Base-by-base conservation (phyloP, 306 rosid genomes). In the Citrullus colocynthis region DNA sequence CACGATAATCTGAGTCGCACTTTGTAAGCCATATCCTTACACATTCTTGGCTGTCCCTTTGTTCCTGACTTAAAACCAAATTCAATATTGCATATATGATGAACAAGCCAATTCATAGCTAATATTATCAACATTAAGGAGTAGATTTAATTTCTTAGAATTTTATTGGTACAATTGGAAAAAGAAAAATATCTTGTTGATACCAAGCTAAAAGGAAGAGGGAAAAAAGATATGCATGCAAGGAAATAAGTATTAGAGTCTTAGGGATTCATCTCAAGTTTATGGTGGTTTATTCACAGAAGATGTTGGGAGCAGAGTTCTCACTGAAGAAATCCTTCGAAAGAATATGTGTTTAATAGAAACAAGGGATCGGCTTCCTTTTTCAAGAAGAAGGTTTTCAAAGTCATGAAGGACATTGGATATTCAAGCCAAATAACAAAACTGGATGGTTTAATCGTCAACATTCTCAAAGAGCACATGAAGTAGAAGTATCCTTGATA, bases 1-100 rank as follows among this genome's bases (percentile, higher is more conserved):
- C 95, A 41, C 87, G 93, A 76, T 79, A 86, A 82, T 88, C 91
- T 78, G 93, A 91, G 79, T 82, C 85, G 62, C 85, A 82, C 58
- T 88, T 77, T 41, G 85, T 81, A 78, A 94, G 83, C 98, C 98
- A 94, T 86, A 82, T 81, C 78, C 91, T 88, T 45, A 88, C 91
- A 80, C 83, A 85, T 81, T 85, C 91, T 78, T 84, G 88, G 80
- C 85, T 70, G 71, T 90, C 86, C 76, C 39, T 64, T 79, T 85
- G 92, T 41, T 85, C 91, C 98, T 94, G 85, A 83, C 58, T 75
- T 76, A 73, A 83, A 82, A 73, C 14, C 75, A 84, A 81, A 79
- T 80, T 84, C 81, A 83, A 83, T 73, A 66, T 69, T 44, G 72
- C 8, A 78, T 28, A 70, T 57, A 51, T 67, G 74, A 67, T 67